phyloP scores from a whole-genome alignment of 129 eudicot species.

The Artemisia annua region DNA sequence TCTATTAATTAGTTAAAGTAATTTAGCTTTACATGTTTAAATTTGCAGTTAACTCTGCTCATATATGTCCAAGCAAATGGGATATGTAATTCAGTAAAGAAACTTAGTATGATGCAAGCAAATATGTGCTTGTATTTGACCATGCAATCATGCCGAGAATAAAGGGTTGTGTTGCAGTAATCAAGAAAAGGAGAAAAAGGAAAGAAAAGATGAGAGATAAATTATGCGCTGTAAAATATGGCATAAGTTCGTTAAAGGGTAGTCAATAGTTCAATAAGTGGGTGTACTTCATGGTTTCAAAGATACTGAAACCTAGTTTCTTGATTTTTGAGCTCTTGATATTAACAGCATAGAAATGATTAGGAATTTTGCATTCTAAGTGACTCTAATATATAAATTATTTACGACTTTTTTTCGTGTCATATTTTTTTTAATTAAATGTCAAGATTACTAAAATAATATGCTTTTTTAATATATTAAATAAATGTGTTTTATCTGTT shows the following conservation, averaged over 20 bases:
- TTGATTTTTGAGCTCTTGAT: background rate
- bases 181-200: constrained; percentile 31
- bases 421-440: too few species aligned
- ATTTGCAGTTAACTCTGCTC: too few species aligned
- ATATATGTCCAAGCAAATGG: constrained; percentile 21
- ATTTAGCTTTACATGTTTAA: too few species aligned
- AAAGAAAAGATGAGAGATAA: constrained; percentile 21
- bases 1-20: background rate
- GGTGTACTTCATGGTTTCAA: constrained; percentile 9
- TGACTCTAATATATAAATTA: too few species aligned
- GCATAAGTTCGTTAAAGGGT: constrained; percentile 28
- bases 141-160: constrained; percentile 41
- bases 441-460: too few species aligned
- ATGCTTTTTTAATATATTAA: too few species aligned
- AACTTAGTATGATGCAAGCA: constrained; percentile 29
- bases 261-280: constrained; percentile 17
- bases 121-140: constrained; percentile 36
- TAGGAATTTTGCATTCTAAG: too few species aligned
- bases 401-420: too few species aligned
- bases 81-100: constrained; percentile 20
- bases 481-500: too few species aligned
- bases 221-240: constrained; percentile 21
- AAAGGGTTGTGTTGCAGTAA: constrained; percentile 34
- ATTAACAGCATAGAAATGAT: background rate
- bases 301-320: constrained; percentile 28